Conservation (phyloP, 2,329 filamentous ascomycete species). For the Botryosphaeria dothidea region DNA sequence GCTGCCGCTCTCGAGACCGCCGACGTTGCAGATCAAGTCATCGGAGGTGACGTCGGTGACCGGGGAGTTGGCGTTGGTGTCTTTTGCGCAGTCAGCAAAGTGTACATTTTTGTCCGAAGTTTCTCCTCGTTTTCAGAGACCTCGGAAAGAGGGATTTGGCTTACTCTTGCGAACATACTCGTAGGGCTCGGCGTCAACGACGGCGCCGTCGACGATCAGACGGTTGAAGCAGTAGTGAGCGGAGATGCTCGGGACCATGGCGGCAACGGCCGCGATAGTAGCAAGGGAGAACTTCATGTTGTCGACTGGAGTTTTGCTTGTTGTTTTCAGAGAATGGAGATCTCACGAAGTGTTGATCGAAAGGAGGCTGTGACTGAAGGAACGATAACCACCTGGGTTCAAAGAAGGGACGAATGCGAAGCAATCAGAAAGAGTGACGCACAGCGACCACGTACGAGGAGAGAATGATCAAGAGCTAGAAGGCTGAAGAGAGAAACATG, state of each 20-base stretch:
- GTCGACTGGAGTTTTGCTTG: not conserved
- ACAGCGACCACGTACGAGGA: conserved; percentile 15
- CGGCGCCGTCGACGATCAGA: conserved; percentile 35
- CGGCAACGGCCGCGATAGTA: conserved; percentile 28
- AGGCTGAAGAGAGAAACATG: conserved; percentile 8
- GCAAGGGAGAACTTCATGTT: conserved; percentile 34
- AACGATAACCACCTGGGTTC: conserved; percentile 16
- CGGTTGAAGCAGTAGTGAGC: conserved; percentile 41
- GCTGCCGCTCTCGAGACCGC: conserved; percentile 30
- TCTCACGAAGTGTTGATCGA: not conserved
- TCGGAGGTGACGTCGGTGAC: conserved; percentile 33
- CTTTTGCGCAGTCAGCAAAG: conserved; percentile 13
- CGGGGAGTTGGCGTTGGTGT: conserved; percentile 35
- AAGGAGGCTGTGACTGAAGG: conserved; percentile 7
- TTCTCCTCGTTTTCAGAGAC: not conserved
- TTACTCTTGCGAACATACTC: conserved; percentile 6
- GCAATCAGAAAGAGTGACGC: conserved; percentile 18
- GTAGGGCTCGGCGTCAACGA: conserved; percentile 29
- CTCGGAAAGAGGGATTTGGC: not conserved
- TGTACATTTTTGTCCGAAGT: not conserved
- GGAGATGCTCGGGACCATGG: conserved; percentile 25
- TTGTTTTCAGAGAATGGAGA: not conserved
- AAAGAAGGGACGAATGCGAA: conserved; percentile 14
- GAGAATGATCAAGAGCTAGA: not conserved
- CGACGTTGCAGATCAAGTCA: conserved; percentile 39